Base-by-base conservation (phyloP, 179 eudicot species). In the Beta macrorhiza region DNA sequence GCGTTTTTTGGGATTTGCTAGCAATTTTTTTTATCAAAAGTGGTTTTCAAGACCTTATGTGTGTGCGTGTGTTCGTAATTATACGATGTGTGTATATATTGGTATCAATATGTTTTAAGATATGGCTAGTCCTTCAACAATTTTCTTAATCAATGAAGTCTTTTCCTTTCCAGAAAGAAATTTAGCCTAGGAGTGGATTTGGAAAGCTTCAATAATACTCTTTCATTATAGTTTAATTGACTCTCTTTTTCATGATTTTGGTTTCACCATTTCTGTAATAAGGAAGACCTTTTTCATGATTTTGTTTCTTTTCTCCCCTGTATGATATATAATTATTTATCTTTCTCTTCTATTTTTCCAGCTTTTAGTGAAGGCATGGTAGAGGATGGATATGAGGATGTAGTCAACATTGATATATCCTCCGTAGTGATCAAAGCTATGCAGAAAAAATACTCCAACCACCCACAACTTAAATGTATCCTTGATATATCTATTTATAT, bases 331-430 rank as follows among this genome's bases (percentile, higher is more conserved):
- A 4, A 74, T 56, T 25, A 4, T 12, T 15, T 17, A 44, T 44
- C 4, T 61, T 32, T 63, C 15, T 72, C 47, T 78, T 74, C n/a
- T 77, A 13, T 88, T 61, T 62, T 82, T 82, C 84, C 88, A 93
- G 98, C 93, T 76, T 91, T 95, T 76, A 88, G 97, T 83, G 95
- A 95, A 89, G 95, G 86, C 67, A 90, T 95, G 97, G 91, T 87
- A 68, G 84, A 89, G 64, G 93, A 93, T 87, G 97, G 97, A 49
- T 95, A 90, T 49, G 88, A 70, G 79, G 90, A 92, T 80, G 88
- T 95, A 64, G 88, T 90, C 86, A 95, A 90, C 78, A 79, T 91
- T 74, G 98, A 95, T 87, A 91, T 95, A 59, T 95, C 98, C 45
- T 85, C 90, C 16, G 94, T 93, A 47, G 97, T 90, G 72, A 91